phyloP scores from a whole-genome alignment of 306 rosid species.

The Chamaecrista fasciculata region DNA sequence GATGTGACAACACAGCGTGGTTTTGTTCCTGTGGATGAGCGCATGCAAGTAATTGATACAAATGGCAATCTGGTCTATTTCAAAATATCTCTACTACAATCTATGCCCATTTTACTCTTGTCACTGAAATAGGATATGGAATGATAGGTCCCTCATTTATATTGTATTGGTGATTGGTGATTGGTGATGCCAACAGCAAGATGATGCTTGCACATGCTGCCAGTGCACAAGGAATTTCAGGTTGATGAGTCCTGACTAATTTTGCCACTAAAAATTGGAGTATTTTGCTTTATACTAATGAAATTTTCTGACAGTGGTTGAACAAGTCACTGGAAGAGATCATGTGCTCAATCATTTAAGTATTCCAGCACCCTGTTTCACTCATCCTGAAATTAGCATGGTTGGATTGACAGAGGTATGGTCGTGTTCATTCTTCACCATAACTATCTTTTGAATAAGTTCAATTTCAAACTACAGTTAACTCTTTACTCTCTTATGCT shows the following conservation, averaged over 20 bases:
- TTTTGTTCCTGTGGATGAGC: slow-evolving; percentile 93
- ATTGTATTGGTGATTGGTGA: slow-evolving; percentile 94
- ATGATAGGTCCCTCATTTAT: slow-evolving; percentile 78
- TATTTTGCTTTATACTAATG: slow-evolving; percentile 4
- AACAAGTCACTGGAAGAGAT: slow-evolving; percentile 93
- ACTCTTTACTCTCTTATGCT: background rate
- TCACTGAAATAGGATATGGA: slow-evolving; percentile 35
- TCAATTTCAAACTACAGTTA: slow-evolving; percentile 12
- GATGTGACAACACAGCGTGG: slow-evolving; percentile 84
- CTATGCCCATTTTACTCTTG: slow-evolving; percentile 13
- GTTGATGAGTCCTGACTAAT: slow-evolving; percentile 32
- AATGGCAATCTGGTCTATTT: slow-evolving; percentile 74
- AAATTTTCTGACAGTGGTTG: slow-evolving; percentile 62
- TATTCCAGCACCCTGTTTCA: slow-evolving; percentile 95
- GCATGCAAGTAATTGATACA: slow-evolving; percentile 76
- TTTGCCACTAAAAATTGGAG: slow-evolving; percentile 12
- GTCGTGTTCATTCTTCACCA: slow-evolving; percentile 8
- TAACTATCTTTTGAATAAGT: background rate
- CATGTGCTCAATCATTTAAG: slow-evolving; percentile 91
- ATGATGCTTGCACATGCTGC: slow-evolving; percentile 99
- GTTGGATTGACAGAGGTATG: slow-evolving; percentile 91
- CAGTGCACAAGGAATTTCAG: slow-evolving; percentile 98
- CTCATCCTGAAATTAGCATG: slow-evolving; percentile 97
- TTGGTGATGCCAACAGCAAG: slow-evolving; percentile 96
- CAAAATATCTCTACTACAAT: slow-evolving; percentile 24